Percentiles rank a stretch among this genome's conserved stretches.
These are phyloP conservation scores for Globisporangium nodosum DNA, from an alignment of 352 stramenopile genomes.

Conservation along the genomic window DNA sequence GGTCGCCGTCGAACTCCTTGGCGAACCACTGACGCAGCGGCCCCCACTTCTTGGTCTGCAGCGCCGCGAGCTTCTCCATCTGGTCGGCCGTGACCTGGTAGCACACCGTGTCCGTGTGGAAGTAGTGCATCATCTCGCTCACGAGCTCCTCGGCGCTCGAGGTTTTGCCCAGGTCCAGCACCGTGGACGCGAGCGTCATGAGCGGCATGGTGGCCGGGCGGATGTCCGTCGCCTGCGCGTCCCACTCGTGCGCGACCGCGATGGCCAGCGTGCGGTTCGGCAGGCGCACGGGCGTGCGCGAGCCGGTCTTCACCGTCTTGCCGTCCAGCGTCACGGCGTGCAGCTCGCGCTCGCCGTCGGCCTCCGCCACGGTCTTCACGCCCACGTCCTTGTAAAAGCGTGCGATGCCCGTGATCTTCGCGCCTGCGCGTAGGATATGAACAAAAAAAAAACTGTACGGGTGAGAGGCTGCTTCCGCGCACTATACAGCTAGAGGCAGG, in stretches of 20 bases:
- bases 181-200: slow-evolving; percentile 82
- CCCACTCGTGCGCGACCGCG: slow-evolving; percentile 80
- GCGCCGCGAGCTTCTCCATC: slow-evolving; percentile 69
- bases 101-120: slow-evolving; percentile 87
- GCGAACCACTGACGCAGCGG: slow-evolving; percentile 82
- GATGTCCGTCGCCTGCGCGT: slow-evolving; percentile 70
- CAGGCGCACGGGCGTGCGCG: slow-evolving; percentile 54
- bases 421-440: slow-evolving; percentile 19
- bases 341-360: slow-evolving; percentile 15
- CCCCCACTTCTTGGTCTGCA: slow-evolving; percentile 85
- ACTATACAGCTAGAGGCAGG: background rate
- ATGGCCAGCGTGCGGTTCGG: slow-evolving; percentile 63
- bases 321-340: slow-evolving; percentile 77
- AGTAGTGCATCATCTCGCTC: slow-evolving; percentile 82
- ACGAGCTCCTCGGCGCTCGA: slow-evolving; percentile 55
- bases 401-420: slow-evolving; percentile 71
- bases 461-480: slow-evolving; percentile 9
- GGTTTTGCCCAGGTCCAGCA: slow-evolving; percentile 57
- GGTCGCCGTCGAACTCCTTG: slow-evolving; percentile 61
- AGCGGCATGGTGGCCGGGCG: slow-evolving; percentile 81
- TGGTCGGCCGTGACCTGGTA: slow-evolving; percentile 80
- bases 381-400: slow-evolving; percentile 83
- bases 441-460: background rate
- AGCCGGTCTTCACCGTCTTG: slow-evolving; percentile 72
- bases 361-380: slow-evolving; percentile 45